These are phyloP conservation scores for Conticribra weissflogii DNA, from an alignment of 108 stramenopile species.

Conservation along the genomic window DNA sequence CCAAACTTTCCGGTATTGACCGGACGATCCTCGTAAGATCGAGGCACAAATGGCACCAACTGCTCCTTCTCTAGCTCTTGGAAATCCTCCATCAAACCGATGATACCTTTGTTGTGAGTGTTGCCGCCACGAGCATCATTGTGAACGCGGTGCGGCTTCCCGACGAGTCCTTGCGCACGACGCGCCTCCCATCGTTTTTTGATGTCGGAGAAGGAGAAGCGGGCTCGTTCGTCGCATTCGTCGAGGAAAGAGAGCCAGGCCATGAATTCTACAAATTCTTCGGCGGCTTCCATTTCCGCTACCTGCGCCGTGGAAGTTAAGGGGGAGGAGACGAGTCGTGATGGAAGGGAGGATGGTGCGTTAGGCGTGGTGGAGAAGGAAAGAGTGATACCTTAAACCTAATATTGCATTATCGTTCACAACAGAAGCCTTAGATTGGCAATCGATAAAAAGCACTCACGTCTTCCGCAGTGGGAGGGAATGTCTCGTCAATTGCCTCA, in stretches of 20 bases:
- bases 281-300: conserved; percentile 46
- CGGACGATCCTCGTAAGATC: conserved; percentile 25
- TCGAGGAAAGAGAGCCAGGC: conserved; percentile 50
- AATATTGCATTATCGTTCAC: too few relatives aligned
- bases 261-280: conserved; percentile 48
- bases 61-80: conserved; percentile 5
- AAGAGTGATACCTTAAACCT: too few relatives aligned
- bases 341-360: not conserved
- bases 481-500: conserved; percentile 39
- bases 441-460: conserved; percentile 15
- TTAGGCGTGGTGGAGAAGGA: too few relatives aligned
- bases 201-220: conserved; percentile 27
- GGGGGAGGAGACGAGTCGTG: not conserved
- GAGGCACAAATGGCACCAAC: conserved; percentile 20
- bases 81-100: not conserved
- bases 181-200: conserved; percentile 42
- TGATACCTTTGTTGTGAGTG: not conserved
- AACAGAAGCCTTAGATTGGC: too few relatives aligned
- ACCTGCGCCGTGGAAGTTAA: conserved; percentile 9
- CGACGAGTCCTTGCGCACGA: conserved; percentile 35
- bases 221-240: conserved; percentile 39
- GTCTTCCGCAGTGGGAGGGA: conserved; percentile 42
- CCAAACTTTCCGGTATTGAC: conserved; percentile 12
- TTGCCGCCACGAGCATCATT: not conserved
- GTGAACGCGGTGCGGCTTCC: conserved; percentile 32